Conservation (phyloP, 1,284 basidiomycete species). For the Apiotrichum gracile region DNA sequence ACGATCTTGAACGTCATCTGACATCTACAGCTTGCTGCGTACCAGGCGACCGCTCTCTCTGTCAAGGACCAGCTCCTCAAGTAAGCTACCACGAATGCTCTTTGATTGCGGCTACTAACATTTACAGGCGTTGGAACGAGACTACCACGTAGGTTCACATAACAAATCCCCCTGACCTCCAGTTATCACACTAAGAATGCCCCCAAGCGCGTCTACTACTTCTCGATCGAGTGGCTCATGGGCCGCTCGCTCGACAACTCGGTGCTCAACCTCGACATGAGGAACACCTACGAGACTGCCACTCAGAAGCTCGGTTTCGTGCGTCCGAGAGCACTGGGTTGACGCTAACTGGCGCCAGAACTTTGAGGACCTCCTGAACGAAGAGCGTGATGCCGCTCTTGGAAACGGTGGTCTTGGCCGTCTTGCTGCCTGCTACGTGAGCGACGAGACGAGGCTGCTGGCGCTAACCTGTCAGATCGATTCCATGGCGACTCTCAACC, state of each 20-base stretch:
- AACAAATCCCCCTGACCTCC: neutral
- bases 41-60: slow-evolving; percentile 54
- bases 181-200: slow-evolving; percentile 43
- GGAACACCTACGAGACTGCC: slow-evolving; percentile 64
- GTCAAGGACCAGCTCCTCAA: slow-evolving; percentile 73
- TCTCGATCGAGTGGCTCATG: slow-evolving; percentile 66
- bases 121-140: slow-evolving; percentile 44
- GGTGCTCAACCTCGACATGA: slow-evolving; percentile 77
- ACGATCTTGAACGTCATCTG: neutral
- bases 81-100: slow-evolving; percentile 11
- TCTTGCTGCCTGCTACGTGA: slow-evolving; percentile 83
- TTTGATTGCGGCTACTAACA: neutral
- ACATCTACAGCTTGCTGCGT: slow-evolving; percentile 43
- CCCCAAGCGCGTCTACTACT: slow-evolving; percentile 67
- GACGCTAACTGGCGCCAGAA: slow-evolving; percentile 41
- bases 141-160: slow-evolving; percentile 32
- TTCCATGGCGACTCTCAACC: slow-evolving; percentile 63
- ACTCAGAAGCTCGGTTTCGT: slow-evolving; percentile 63
- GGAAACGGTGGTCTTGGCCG: slow-evolving; percentile 81
- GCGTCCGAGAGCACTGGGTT: slow-evolving; percentile 11
- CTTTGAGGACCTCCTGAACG: slow-evolving; percentile 75
- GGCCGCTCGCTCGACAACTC: slow-evolving; percentile 83
- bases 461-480: slow-evolving; percentile 33
- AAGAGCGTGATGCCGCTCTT: slow-evolving; percentile 82
- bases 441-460: neutral